Base-by-base conservation (phyloP, 2,329 filamentous ascomycete genomes). In the Alternaria solani region DNA sequence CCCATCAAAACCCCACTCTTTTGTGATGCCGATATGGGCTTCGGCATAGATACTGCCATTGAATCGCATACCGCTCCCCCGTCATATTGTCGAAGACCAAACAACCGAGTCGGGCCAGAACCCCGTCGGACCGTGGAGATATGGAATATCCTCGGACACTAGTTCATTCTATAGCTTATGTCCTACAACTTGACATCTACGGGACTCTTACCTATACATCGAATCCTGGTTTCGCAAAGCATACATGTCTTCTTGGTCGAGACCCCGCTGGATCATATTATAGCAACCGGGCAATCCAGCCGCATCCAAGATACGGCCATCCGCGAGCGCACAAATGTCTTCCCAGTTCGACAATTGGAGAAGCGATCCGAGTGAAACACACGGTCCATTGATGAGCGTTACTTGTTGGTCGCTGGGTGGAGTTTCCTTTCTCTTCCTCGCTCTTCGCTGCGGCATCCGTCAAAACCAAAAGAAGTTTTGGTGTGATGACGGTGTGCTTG, bases 351-450 rank as follows among this genome's bases (percentile, higher is more conserved):
- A 55, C 18, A 58, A 48, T 34, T 58, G 51, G 49, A 30, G 30
- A 4, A 58, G 56, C 11, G 36, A 58, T 34, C 56, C 56, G 28
- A 39, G 12, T 26, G 51, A 58, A 38, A 42, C 56, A 11, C 56
- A 55, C 47, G 51, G 42, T 8, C 42, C 43, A 12, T 30, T 58
- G 25, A 58, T 58, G 34, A 43, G 42, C 26, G 25, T 55, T 8
- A 34, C 49, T 3, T 25, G 30, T 14, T 58, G 56, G 56, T 26
- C 51, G 36, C 20, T 55, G 1, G 43, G 34, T 41, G 56, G 49
- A 23, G 5, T 58, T 23, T 38, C 56, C 26, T n/a, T 46, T n/a
- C 20, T 23, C n/a, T 58, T 58, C 5, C 12, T 58, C 5, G 51
- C 23, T 20, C 26, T 58, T 36, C 49, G 56, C 7, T 46, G 51